Evolutionary conservation across 805 yeast genomes (phyloP).

Genomic region (Yarrowia keelungensis): DNA sequence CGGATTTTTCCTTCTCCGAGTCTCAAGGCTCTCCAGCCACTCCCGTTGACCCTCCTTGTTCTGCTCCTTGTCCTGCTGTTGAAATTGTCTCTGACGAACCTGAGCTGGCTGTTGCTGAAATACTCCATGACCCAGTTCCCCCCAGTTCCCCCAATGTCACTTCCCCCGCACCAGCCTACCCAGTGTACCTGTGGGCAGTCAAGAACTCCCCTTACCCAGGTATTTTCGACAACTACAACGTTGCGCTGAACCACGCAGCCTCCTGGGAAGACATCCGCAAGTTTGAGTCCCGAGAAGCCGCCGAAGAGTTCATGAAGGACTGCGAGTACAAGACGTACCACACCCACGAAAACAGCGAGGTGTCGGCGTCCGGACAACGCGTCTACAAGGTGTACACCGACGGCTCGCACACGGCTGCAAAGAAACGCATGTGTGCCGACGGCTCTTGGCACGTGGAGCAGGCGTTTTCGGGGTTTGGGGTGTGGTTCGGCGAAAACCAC

Average conservation of each 20-base stretch:
- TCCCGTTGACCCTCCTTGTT: neutral
- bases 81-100: neutral
- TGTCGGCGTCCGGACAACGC: neutral
- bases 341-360: neutral
- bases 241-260: neutral
- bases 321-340: neutral
- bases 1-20: neutral
- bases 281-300: neutral
- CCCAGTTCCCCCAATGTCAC: neutral
- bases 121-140: too few relatives aligned
- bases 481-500: constrained; percentile 7
- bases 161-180: neutral
- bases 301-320: neutral
- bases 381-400: neutral
- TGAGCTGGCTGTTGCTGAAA: too few relatives aligned
- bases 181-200: neutral
- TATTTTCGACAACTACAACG: neutral
- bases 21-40: neutral
- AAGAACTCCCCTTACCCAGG: neutral
- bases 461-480: neutral
- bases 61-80: too few relatives aligned
- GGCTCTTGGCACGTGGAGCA: too few relatives aligned
- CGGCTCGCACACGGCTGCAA: neutral
- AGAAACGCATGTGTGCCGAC: too few relatives aligned
- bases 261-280: neutral